These are phyloP conservation scores for Chlamydomonas urium DNA, from an alignment of 139 green algal species.

Conservation along the genomic window DNA sequence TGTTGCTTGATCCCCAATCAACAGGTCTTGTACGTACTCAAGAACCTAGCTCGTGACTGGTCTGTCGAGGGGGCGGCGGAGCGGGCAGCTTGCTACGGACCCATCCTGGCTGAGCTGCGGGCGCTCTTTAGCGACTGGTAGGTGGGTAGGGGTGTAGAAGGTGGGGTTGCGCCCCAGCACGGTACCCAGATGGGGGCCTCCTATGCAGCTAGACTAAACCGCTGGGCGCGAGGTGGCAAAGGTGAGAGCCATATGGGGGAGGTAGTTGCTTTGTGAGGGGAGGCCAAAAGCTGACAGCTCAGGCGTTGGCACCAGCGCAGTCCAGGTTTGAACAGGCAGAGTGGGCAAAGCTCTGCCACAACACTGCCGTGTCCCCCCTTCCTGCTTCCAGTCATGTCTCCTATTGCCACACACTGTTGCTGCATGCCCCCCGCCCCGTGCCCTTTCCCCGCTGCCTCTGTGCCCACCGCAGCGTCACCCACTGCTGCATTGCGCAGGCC, in stretches of 20 bases:
- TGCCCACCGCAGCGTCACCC: too few relatives aligned
- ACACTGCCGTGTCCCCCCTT: too few relatives aligned
- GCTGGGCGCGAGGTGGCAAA: not conserved
- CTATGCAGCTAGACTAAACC: conserved; percentile 19
- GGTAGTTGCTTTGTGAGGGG: not conserved
- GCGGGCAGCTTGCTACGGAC: conserved; percentile 68
- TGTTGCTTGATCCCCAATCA: not conserved
- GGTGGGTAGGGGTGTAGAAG: too few relatives aligned
- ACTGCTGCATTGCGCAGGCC: too few relatives aligned
- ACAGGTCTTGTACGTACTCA: conserved; percentile 83
- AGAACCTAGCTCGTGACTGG: conserved; percentile 90
- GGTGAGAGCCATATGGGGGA: not conserved
- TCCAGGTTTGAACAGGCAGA: not conserved
- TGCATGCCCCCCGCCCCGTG: not conserved
- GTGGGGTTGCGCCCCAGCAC: too few relatives aligned
- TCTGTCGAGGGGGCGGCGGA: conserved; percentile 69
- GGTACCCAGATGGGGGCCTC: conserved; percentile 38
- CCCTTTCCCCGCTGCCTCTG: too few relatives aligned
- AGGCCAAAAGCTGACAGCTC: too few relatives aligned
- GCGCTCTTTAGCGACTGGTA: conserved; percentile 26
- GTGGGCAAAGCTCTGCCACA: too few relatives aligned
- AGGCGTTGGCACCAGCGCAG: not conserved
- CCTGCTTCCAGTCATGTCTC: not conserved
- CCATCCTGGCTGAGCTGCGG: conserved; percentile 51
- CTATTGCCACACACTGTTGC: not conserved